Conservation (phyloP, 345 rosid genomes). For the Gossypium stocksii region DNA sequence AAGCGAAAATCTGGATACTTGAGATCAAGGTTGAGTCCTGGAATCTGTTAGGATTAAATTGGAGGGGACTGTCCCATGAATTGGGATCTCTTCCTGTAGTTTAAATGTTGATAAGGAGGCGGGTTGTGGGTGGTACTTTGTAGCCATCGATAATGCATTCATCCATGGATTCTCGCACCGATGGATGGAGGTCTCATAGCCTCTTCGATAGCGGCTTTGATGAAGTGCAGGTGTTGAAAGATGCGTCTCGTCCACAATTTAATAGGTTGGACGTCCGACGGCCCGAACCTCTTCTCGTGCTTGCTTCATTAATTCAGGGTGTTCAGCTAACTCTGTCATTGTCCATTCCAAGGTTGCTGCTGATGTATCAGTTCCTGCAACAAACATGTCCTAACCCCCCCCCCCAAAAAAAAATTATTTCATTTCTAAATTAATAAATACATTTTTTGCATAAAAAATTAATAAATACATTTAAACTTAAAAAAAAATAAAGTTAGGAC, state of each 20-base stretch:
- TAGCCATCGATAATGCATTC: slow-evolving; percentile 29
- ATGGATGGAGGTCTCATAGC: neutral
- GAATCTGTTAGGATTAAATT: slow-evolving; percentile 19
- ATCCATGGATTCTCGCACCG: slow-evolving; percentile 35
- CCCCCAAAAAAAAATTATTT: too few relatives aligned
- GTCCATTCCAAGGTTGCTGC: slow-evolving; percentile 35
- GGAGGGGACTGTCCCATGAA: slow-evolving; percentile 13
- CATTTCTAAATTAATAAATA: neutral
- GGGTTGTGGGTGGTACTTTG: slow-evolving; percentile 34
- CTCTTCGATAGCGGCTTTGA: slow-evolving; percentile 2
- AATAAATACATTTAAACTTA: neutral
- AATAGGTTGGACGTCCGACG: neutral
- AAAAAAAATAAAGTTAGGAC: neutral
- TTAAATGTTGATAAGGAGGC: slow-evolving; percentile 9
- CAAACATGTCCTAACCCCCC: slow-evolving; percentile 33
- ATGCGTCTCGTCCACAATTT: neutral
- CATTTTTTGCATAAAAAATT: neutral
- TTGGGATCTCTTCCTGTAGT: slow-evolving; percentile 11
- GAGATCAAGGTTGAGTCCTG: slow-evolving; percentile 7
- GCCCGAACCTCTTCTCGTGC: slow-evolving; percentile 30
- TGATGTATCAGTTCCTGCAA: slow-evolving; percentile 38
- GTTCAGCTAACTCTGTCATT: slow-evolving; percentile 33
- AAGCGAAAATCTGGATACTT: neutral
- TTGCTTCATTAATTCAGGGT: slow-evolving; percentile 27
- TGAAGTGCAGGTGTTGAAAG: neutral